Conservation (phyloP, 441 rosid species). For the Oxalis stricta region DNA sequence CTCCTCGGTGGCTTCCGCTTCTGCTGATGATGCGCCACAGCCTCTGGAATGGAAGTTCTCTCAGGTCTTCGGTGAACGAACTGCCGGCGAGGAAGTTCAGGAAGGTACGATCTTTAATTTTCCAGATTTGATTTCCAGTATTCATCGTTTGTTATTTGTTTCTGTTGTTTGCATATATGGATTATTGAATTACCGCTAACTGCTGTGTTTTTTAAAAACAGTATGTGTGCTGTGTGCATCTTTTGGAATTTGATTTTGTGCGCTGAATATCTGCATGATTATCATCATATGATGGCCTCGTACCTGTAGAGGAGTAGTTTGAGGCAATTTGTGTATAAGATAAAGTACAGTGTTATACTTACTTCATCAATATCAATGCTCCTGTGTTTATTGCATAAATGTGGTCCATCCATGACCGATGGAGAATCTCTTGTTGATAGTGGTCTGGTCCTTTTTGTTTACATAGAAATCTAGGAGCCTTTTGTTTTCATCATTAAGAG, state of each 20-base stretch:
- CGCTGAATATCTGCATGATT: not conserved
- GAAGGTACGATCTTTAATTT: constrained; percentile 29
- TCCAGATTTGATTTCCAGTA: not conserved
- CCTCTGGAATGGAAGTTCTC: constrained; percentile 63
- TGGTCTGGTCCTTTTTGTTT: not conserved
- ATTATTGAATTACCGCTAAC: not conserved
- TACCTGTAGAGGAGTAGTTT: not conserved
- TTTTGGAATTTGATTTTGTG: not conserved
- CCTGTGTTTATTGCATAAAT: too few relatives aligned
- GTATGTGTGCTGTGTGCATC: too few relatives aligned
- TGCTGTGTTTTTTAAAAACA: too few relatives aligned
- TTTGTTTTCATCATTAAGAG: not conserved
- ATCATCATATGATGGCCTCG: not conserved
- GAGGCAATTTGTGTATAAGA: not conserved
- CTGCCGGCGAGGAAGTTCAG: constrained; percentile 67
- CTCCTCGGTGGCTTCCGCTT: constrained; percentile 17
- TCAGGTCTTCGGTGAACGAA: constrained; percentile 65
- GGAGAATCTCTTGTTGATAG: too few relatives aligned
- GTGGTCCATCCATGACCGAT: too few relatives aligned
- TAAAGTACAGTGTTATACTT: too few relatives aligned
- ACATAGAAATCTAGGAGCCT: not conserved
- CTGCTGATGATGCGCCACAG: constrained; percentile 14
- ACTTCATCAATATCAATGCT: too few relatives aligned
- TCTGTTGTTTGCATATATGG: not conserved
- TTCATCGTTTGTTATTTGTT: not conserved